Conservation (phyloP, 78 protist genomes). For the Chrysochromulina tobinii region DNA sequence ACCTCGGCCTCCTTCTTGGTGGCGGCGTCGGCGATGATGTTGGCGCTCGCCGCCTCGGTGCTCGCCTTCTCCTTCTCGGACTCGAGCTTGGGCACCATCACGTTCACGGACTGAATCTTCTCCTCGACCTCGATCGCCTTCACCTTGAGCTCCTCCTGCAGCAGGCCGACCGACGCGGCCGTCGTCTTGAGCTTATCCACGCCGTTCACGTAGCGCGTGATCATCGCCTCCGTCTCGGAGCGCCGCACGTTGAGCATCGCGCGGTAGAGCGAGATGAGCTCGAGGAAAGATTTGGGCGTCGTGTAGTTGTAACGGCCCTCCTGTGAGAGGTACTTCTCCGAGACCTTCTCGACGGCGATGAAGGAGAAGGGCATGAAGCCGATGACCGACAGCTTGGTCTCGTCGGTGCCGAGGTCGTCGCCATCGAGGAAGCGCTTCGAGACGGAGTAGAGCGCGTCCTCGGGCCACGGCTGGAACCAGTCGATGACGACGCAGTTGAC, state of each 20-base stretch:
- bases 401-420: neutral
- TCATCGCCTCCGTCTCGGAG: neutral
- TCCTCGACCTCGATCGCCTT: neutral
- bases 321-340: neutral
- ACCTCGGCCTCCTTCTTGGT: constrained; percentile 32
- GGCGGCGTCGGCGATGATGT: constrained; percentile 50
- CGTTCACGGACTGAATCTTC: neutral
- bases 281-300: constrained; percentile 88
- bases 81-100: neutral
- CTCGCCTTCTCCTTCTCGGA: constrained; percentile 22
- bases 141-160: neutral
- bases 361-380: neutral
- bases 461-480: constrained; percentile 69
- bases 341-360: constrained; percentile 30
- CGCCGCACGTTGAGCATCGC: constrained; percentile 38
- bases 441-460: constrained; percentile 55
- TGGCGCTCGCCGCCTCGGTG: constrained; percentile 39
- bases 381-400: neutral
- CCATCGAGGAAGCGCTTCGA: constrained; percentile 51
- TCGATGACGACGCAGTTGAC: constrained; percentile 46
- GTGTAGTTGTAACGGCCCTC: constrained; percentile 73
- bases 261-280: constrained; percentile 74
- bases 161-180: neutral
- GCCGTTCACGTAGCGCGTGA: constrained; percentile 25
- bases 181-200: neutral